Conservation (phyloP, 768 basidiomycete genomes). For the Coprinopsis sp. region DNA sequence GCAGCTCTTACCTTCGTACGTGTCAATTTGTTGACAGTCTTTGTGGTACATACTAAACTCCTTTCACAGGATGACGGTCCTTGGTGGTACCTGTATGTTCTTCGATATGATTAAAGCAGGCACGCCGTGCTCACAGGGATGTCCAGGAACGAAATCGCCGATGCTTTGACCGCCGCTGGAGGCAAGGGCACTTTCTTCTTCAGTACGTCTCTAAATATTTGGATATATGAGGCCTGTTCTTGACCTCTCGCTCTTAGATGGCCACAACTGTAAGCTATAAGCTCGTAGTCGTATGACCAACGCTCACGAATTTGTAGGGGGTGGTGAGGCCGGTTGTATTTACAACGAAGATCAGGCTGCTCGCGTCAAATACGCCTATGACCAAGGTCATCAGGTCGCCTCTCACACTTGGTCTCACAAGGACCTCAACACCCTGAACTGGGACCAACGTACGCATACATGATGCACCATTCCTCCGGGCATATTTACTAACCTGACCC, state of each 20-base stretch:
- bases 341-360: too few species aligned
- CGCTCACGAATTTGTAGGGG: too few species aligned
- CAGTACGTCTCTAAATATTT: slow-evolving; percentile 18
- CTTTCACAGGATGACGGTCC: slow-evolving; percentile 23
- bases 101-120: too few species aligned
- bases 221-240: not conserved
- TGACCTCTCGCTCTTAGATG: not conserved
- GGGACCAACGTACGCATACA: slow-evolving; percentile 18
- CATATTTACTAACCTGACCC: not conserved
- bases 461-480: slow-evolving; percentile 1
- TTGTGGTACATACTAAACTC: too few species aligned
- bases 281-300: too few species aligned
- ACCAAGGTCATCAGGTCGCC: too few species aligned
- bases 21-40: too few species aligned
- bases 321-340: too few species aligned
- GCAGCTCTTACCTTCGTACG: slow-evolving; percentile 33
- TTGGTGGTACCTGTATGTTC: slow-evolving; percentile 13
- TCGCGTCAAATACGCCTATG: too few species aligned
- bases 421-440: slow-evolving; percentile 18
- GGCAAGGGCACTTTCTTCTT: slow-evolving; percentile 33
- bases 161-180: slow-evolving; percentile 15
- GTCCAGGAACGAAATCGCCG: slow-evolving; percentile 15
- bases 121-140: not conserved
- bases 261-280: slow-evolving; percentile 9
- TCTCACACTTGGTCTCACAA: slow-evolving; percentile 29